These are phyloP conservation scores for Wallacemonas sp. DNA, from an alignment of 208 protist genomes.

Conservation along the genomic window DNA sequence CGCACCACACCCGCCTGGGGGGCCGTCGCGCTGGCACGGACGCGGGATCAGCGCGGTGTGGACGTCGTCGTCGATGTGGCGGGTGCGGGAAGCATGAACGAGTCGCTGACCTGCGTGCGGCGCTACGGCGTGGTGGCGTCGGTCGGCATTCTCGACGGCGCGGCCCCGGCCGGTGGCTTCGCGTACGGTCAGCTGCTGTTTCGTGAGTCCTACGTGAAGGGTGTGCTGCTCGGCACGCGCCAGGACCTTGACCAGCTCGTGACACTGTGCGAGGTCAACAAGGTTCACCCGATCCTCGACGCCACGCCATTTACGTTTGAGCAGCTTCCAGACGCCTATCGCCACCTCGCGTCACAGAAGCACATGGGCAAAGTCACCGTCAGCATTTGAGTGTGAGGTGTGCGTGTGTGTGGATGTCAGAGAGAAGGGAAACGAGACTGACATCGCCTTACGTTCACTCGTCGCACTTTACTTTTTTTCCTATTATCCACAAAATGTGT, in stretches of 20 bases:
- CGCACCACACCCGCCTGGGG: conserved; percentile 29
- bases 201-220: conserved; percentile 23
- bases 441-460: too few species aligned
- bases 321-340: conserved; percentile 20
- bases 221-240: conserved; percentile 24
- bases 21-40: conserved; percentile 23
- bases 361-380: conserved; percentile 29
- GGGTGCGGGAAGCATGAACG: conserved; percentile 24
- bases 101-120: conserved; percentile 22
- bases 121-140: conserved; percentile 20
- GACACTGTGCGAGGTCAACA: conserved; percentile 18
- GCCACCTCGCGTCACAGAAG: conserved; percentile 22
- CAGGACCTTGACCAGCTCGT: conserved; percentile 37
- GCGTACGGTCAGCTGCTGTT: conserved; percentile 17
- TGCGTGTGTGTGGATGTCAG: too few species aligned
- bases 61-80: conserved; percentile 34
- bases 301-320: conserved; percentile 17
- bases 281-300: conserved; percentile 26
- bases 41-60: conserved; percentile 25
- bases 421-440: too few species aligned
- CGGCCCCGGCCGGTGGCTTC: conserved; percentile 9
- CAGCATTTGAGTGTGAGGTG: background rate
- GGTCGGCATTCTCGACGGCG: conserved; percentile 14
- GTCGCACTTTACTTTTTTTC: background rate
- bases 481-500: conserved; percentile 1